These are phyloP conservation scores for Malania oleifera DNA, from an alignment of 164 flowering plant species.

Conservation along the genomic window DNA sequence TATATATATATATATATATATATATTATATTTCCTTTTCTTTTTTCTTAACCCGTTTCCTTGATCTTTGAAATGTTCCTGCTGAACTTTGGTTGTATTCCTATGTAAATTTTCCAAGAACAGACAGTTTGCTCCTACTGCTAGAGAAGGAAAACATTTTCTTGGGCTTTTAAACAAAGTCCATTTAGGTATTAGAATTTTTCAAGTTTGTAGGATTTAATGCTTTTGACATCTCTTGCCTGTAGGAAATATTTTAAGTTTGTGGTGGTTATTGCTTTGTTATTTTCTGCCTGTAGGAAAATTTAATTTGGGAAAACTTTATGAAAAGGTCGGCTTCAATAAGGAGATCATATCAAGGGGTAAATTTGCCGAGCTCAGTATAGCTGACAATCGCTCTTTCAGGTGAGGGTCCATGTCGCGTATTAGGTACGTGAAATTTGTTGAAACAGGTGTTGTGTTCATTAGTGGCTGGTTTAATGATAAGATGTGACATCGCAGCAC, in stretches of 20 bases:
- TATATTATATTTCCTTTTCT: too few relatives aligned
- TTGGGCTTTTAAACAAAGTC: too few relatives aligned
- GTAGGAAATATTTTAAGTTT: not conserved
- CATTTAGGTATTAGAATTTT: too few relatives aligned
- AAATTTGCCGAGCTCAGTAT: conserved; percentile 78
- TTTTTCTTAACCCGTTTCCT: too few relatives aligned
- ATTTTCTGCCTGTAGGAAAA: conserved; percentile 44
- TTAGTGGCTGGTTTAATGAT: not conserved
- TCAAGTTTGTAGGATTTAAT: too few relatives aligned
- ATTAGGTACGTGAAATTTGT: not conserved
- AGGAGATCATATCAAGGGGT: conserved; percentile 90
- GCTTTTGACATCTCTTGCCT: too few relatives aligned
- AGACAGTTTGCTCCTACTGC: too few relatives aligned
- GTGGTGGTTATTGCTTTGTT: not conserved
- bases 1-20: too few relatives aligned
- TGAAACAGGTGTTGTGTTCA: not conserved
- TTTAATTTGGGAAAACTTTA: conserved; percentile 68
- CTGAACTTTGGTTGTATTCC: too few relatives aligned
- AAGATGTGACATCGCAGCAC: not conserved
- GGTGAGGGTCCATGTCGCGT: conserved; percentile 31
- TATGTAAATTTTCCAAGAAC: too few relatives aligned
- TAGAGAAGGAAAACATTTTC: too few relatives aligned
- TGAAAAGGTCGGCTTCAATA: conserved; percentile 88
- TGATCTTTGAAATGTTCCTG: too few relatives aligned
- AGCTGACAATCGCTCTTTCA: conserved; percentile 85